phyloP scores from a whole-genome alignment of 140 eudicot species.

The Ambrosia hybrid region DNA sequence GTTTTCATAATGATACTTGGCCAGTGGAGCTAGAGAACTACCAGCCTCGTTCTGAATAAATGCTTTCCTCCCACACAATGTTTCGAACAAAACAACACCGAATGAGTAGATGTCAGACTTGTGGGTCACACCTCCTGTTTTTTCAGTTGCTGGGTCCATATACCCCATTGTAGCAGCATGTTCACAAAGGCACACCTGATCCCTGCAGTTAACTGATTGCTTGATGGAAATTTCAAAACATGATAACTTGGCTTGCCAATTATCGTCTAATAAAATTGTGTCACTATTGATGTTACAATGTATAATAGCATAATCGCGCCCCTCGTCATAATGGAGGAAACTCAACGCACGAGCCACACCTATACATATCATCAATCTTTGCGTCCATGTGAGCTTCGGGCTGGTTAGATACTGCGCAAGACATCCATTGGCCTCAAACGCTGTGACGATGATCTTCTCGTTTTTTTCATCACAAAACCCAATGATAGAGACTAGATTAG shows the following conservation, averaged over 20 bases:
- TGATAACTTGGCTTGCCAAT: too few species aligned
- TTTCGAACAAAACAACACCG: background rate
- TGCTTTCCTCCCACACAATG: background rate
- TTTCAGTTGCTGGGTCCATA: background rate
- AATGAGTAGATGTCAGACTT: conserved; percentile 4
- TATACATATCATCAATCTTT: conserved; percentile 8
- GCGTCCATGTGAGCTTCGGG: conserved; percentile 15
- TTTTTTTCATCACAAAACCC: conserved; percentile 1
- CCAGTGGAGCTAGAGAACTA: background rate
- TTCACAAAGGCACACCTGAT: background rate
- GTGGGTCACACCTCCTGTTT: background rate
- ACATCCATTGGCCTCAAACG: background rate
- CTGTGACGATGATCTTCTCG: background rate
- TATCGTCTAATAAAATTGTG: background rate
- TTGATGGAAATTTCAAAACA: too few species aligned
- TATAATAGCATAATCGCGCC: background rate
- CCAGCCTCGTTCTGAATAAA: background rate
- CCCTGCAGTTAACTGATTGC: background rate
- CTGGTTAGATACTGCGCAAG: background rate
- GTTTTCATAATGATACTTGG: background rate
- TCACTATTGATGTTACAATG: conserved; percentile 2
- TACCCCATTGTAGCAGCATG: background rate
- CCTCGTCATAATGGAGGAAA: background rate
- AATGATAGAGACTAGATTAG: background rate
- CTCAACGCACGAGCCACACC: background rate